These are phyloP conservation scores for Gaillardinia entomophila DNA, from an alignment of 805 yeast genomes.

Conservation along the genomic window DNA sequence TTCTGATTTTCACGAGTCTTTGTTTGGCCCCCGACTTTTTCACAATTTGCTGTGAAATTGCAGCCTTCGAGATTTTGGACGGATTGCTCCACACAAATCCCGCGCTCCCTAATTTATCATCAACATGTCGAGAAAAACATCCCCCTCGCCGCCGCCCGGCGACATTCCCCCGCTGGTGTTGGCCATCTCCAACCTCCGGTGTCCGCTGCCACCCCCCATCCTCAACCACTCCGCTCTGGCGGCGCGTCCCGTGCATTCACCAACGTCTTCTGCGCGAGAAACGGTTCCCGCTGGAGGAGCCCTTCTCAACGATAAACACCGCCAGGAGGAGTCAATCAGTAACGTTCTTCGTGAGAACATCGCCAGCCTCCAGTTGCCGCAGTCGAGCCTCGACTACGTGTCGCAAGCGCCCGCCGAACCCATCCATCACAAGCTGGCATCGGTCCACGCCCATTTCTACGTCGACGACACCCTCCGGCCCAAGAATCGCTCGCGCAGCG, in stretches of 20 bases:
- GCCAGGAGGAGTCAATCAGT: slow-evolving; percentile 1
- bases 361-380: neutral
- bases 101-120: too few species aligned
- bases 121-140: neutral
- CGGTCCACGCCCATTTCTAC: slow-evolving; percentile 76
- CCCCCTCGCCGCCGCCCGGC: slow-evolving; percentile 2
- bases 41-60: too few species aligned
- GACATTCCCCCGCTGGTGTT: slow-evolving; percentile 44
- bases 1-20: too few species aligned
- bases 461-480: slow-evolving; percentile 63
- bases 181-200: slow-evolving; percentile 53
- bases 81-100: too few species aligned
- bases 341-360: neutral
- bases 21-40: too few species aligned
- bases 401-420: neutral
- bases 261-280: slow-evolving; percentile 9
- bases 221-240: slow-evolving; percentile 19
- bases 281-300: slow-evolving; percentile 45
- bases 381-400: neutral
- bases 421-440: slow-evolving; percentile 47
- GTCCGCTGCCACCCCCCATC: slow-evolving; percentile 74
- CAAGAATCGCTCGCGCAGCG: slow-evolving; percentile 31
- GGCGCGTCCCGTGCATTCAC: neutral
- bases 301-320: slow-evolving; percentile 21
- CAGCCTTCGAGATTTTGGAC: too few species aligned